A percentile compares a stretch with the other conserved stretches of the same genome.
Conservation (phyloP, 148 eudicot species). For the Hydrangea macrophylla region DNA sequence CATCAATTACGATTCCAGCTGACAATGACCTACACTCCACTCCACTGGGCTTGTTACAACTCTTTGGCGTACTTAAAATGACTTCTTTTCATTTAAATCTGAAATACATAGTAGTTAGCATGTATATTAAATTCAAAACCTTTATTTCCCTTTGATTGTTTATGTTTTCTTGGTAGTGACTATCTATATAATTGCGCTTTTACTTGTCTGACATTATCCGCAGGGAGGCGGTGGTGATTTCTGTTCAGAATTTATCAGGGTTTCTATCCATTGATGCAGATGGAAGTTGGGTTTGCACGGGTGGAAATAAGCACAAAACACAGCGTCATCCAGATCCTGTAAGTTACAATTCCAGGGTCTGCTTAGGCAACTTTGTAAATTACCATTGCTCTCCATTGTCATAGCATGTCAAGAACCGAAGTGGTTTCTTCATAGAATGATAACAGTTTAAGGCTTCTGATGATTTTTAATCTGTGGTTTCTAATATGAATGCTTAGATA, state of each 20-base stretch:
- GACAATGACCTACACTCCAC: not conserved
- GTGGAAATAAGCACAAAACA: conserved; percentile 48
- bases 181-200: not conserved
- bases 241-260: conserved; percentile 65
- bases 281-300: conserved; percentile 73
- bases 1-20: not conserved
- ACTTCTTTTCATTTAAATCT: not conserved
- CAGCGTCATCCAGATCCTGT: conserved; percentile 75
- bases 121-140: not conserved
- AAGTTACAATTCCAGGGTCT: conserved; percentile 19
- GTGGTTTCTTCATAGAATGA: not conserved
- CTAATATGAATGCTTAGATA: not conserved
- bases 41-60: not conserved
- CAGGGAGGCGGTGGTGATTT: conserved; percentile 70
- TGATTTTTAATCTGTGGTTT: not conserved
- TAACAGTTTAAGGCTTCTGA: not conserved
- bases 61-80: not conserved
- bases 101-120: not conserved
- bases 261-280: conserved; percentile 58
- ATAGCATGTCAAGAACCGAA: not conserved
- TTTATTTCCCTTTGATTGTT: not conserved
- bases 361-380: conserved; percentile 1
- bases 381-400: not conserved
- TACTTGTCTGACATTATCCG: conserved; percentile 1
- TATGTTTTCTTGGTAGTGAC: not conserved